These are phyloP conservation scores for Pyricularia grisea DNA, from an alignment of 2,329 filamentous ascomycete genomes.

Conservation along the genomic window DNA sequence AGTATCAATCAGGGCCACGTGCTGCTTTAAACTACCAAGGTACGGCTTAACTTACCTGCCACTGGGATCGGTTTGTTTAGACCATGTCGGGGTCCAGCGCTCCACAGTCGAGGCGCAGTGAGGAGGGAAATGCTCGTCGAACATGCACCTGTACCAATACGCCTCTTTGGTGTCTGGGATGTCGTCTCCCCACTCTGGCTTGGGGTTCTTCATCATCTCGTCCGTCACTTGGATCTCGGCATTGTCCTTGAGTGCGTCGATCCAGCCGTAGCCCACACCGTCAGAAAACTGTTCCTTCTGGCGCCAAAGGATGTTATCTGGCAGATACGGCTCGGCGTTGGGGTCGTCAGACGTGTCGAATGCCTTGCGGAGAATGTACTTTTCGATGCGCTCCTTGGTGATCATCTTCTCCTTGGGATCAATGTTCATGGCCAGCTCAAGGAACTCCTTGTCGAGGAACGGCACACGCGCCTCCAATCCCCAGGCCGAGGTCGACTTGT, in stretches of 20 bases:
- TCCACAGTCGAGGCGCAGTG: conserved; percentile 87
- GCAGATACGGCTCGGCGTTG: conserved; percentile 75
- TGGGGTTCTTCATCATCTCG: conserved; percentile 97
- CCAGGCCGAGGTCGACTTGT: conserved; percentile 99
- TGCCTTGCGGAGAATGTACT: conserved; percentile 95
- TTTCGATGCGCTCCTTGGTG: conserved; percentile 80
- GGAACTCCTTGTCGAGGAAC: conserved; percentile 96
- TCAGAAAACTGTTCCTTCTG: conserved; percentile 99
- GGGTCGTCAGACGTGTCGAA: conserved; percentile 91
- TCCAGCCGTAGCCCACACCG: conserved; percentile 98
- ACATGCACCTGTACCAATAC: conserved; percentile 98
- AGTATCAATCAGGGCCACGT: not conserved
- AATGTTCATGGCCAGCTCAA: conserved; percentile 86
- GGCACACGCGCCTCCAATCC: conserved; percentile 95
- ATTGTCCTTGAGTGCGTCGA: conserved; percentile 91
- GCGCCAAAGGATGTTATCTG: conserved; percentile 90
- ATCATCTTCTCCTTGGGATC: conserved; percentile 96
- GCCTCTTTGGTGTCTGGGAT: conserved; percentile 96
- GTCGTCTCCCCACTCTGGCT: conserved; percentile 89
- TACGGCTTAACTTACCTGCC: conserved; percentile 55
- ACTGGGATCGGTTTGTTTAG: conserved; percentile 88
- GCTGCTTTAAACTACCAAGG: not conserved
- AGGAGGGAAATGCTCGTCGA: conserved; percentile 95
- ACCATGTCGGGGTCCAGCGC: conserved; percentile 97
- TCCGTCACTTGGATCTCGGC: conserved; percentile 85